Percentiles rank a stretch among this genome's conserved stretches.
phyloP scores from a whole-genome alignment of 2,329 filamentous ascomycete genomes.

The Trichoderma gracile region DNA sequence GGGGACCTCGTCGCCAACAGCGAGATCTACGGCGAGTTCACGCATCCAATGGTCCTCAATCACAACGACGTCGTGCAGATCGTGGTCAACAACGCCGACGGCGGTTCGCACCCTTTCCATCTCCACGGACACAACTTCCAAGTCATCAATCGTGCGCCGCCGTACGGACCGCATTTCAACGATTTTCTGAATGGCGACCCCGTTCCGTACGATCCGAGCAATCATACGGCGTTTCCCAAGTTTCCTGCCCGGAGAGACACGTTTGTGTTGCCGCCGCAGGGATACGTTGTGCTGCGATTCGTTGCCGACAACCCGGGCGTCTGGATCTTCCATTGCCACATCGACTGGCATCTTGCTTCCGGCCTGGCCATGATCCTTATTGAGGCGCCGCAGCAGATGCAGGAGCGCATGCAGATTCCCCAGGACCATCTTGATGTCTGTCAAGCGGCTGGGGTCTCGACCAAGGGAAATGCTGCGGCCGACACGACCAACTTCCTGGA shows the following conservation, averaged over 20 bases:
- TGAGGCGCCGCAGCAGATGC: constrained; percentile 24
- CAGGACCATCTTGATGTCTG: constrained; percentile 23
- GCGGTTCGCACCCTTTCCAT: constrained; percentile 40
- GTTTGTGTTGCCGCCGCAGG: constrained; percentile 47
- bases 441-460: constrained; percentile 3
- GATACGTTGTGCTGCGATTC: constrained; percentile 53
- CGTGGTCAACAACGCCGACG: constrained; percentile 19
- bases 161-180: constrained; percentile 8
- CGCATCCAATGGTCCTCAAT: constrained; percentile 40
- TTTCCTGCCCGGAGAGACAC: constrained; percentile 53
- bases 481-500: constrained; percentile 17
- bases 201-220: constrained; percentile 19
- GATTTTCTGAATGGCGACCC: constrained; percentile 14
- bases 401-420: constrained; percentile 20
- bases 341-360: constrained; percentile 46
- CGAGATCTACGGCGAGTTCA: constrained; percentile 37
- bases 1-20: constrained; percentile 34
- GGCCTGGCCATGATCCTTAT: constrained; percentile 26
- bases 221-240: constrained; percentile 30
- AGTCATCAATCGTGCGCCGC: constrained; percentile 25
- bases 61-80: constrained; percentile 26
- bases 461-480: constrained; percentile 19
- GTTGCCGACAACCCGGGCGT: constrained; percentile 44
- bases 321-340: constrained; percentile 49
- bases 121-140: constrained; percentile 43